phyloP scores from a whole-genome alignment of 345 rosid genomes.

The Gossypium herbaceum region DNA sequence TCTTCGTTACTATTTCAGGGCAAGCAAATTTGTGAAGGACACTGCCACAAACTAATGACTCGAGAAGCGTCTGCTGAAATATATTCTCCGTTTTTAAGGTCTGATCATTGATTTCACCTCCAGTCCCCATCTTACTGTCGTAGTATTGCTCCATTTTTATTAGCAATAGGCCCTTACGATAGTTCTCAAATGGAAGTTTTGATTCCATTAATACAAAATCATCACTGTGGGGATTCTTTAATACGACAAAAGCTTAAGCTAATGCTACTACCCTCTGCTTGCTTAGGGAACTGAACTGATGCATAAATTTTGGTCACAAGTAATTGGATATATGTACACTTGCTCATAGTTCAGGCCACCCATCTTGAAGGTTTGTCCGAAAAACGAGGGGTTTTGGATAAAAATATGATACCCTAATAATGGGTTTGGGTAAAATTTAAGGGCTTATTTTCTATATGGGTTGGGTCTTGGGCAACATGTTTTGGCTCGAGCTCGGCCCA shows the following conservation, averaged over 20 bases:
- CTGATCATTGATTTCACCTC: conserved; percentile 6
- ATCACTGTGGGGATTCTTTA: background rate
- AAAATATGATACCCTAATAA: too few species aligned
- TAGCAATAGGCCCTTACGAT: background rate
- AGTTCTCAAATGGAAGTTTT: background rate
- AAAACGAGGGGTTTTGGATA: too few species aligned
- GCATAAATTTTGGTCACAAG: background rate
- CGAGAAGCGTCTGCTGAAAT: background rate
- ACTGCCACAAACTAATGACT: background rate
- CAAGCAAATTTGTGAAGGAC: background rate
- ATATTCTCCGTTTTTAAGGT: background rate
- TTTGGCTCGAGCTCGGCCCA: too few species aligned
- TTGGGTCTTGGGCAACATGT: too few species aligned
- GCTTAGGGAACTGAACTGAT: background rate
- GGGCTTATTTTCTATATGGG: too few species aligned
- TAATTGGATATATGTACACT: background rate
- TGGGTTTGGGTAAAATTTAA: too few species aligned
- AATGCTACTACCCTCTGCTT: background rate
- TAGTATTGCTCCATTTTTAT: background rate
- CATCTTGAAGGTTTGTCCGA: too few species aligned
- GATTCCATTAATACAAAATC: background rate
- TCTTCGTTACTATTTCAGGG: conserved; percentile 15
- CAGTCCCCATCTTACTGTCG: background rate
- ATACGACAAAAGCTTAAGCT: background rate
- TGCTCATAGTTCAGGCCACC: too few species aligned